Evolutionary conservation across 1,284 basidiomycete species (phyloP).

Genomic region (Rhodotorula sp.): DNA sequence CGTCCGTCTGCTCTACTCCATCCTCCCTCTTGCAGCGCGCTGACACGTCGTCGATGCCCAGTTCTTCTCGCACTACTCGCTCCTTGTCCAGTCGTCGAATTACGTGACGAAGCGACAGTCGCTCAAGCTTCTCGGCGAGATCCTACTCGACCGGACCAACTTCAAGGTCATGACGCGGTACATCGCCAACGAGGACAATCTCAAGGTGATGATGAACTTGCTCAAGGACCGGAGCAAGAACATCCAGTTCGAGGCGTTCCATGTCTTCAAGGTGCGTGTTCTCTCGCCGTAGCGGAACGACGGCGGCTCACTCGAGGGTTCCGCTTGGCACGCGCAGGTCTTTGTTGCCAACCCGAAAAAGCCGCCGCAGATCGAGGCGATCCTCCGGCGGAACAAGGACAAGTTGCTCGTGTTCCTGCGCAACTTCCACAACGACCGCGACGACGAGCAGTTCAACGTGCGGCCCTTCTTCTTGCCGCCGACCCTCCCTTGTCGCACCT

Average conservation of each 20-base stretch:
- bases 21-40: neutral
- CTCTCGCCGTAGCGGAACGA: neutral
- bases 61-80: conserved; percentile 95
- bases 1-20: conserved; percentile 57
- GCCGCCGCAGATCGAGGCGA: conserved; percentile 87
- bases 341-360: conserved; percentile 99
- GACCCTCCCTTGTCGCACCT: conserved; percentile 1
- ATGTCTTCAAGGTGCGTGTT: conserved; percentile 91
- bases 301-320: neutral
- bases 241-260: conserved; percentile 99
- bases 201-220: conserved; percentile 99
- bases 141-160: conserved; percentile 94
- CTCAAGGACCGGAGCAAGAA: conserved; percentile 96
- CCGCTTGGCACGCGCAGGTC: conserved; percentile 62
- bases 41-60: conserved; percentile 48
- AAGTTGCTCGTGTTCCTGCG: conserved; percentile 86
- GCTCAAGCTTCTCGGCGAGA: conserved; percentile 95
- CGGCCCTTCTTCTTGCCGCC: conserved; percentile 43
- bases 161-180: conserved; percentile 99
- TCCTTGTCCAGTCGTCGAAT: conserved; percentile 87
- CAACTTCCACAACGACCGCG: conserved; percentile 97
- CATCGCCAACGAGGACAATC: conserved; percentile 77
- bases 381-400: conserved; percentile 89
- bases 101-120: conserved; percentile 99
- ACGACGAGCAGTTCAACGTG: conserved; percentile 92